Evolutionary conservation across 2,329 filamentous ascomycete genomes (phyloP), one percentile per base, ranked within the genome.

Genomic region (Cladorrhinum sp.): DNA sequence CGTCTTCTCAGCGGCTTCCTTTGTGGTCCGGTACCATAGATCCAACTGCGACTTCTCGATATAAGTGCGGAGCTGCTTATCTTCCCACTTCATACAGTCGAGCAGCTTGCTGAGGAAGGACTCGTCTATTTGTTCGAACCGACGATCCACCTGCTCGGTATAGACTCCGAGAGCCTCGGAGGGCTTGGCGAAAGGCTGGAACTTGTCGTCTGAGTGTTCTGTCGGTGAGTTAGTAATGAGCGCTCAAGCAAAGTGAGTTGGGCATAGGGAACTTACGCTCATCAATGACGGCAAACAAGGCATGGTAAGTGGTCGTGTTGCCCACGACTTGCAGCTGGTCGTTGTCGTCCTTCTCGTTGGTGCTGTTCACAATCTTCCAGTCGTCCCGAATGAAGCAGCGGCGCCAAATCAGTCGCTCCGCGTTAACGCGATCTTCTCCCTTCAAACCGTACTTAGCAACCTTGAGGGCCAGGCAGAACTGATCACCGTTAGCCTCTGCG

Each of bases 371-470:
- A 61, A 79, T 80, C 24, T 83, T 79, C 95, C 95, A 99, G 71
- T 97, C 86, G 72, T 97, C 93, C 55, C 87, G 86, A 66, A 94
- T 82, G 69, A 90, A 90, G 63, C 92, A 88, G 58, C 95, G 86
- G 71, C 95, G 89, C 95, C 95, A 99, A 64, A 98, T 90, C 42
- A 86, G 76, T 16, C 79, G 76, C 72, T 81, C 80, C 4, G 82
- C 82, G 65, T 87, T 81, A 64, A 82, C 81, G 51, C 83, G 80
- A n/a, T 84, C 81, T 18, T 79, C 86, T 65, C 77, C 79, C 68
- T 73, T 80, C 68, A 80, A 82, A 66, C 77, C 85, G 70, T 77
- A 82, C 73, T 78, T 81, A 69, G 77, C 84, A 58, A 82, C 83
- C 69, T 82, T 78, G 18, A 96, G 80, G 21, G 92, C 92, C 62